These are phyloP conservation scores for Wickerhamomyces subpelliculosus DNA, from an alignment of 805 yeast genomes.

Conservation along the genomic window DNA sequence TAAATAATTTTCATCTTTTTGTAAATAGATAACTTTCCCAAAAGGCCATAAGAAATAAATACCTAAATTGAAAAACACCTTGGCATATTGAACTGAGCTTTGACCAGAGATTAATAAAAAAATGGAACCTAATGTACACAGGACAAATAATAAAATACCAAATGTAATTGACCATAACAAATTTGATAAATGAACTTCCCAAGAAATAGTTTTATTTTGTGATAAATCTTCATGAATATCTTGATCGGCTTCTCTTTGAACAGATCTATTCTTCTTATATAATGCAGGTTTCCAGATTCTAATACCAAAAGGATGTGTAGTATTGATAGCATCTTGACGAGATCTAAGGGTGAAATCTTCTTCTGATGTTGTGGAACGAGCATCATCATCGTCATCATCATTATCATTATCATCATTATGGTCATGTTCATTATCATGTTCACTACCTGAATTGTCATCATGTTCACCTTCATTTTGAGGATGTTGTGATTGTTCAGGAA, in stretches of 20 bases:
- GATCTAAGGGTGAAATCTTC: constrained; percentile 88
- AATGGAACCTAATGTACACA: constrained; percentile 45
- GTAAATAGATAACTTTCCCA: constrained; percentile 79
- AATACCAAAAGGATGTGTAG: constrained; percentile 97
- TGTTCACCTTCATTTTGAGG: background rate
- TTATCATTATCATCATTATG: constrained; percentile 5
- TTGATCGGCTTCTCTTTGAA: constrained; percentile 82
- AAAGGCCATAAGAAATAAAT: constrained; percentile 77
- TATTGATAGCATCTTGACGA: constrained; percentile 92
- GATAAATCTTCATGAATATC: constrained; percentile 89
- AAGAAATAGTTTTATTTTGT: too few relatives aligned
- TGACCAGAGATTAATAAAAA: constrained; percentile 38
- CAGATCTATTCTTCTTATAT: constrained; percentile 88
- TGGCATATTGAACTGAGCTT: constrained; percentile 55
- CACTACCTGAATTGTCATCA: constrained; percentile 4
- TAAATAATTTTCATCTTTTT: constrained; percentile 71
- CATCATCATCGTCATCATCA: constrained; percentile 23
- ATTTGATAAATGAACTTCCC: constrained; percentile 65
- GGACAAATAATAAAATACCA: constrained; percentile 53
- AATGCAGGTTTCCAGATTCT: constrained; percentile 98
- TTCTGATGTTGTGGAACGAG: constrained; percentile 41
- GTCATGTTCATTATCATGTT: background rate
- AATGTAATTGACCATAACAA: constrained; percentile 65
- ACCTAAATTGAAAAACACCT: constrained; percentile 53
- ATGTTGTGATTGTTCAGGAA: background rate